Evolutionary conservation across 371 early-diverging fungal genomes (phyloP).

Genomic region (Mucor indicus): DNA sequence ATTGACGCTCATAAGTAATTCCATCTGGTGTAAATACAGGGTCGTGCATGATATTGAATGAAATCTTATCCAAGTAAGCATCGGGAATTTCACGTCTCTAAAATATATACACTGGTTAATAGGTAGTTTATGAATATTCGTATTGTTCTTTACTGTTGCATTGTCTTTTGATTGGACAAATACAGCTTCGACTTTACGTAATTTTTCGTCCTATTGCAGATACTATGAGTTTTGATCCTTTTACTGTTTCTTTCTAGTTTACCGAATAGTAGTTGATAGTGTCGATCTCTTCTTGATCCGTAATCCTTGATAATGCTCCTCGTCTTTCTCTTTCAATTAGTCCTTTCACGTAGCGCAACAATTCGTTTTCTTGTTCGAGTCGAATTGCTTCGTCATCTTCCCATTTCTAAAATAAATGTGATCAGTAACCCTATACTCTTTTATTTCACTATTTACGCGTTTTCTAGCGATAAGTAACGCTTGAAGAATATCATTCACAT

Average conservation of each 20-base stretch:
- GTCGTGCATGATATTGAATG: slow-evolving; percentile 52
- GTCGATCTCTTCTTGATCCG: slow-evolving; percentile 34
- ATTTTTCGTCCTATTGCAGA: slow-evolving; percentile 33
- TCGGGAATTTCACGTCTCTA: slow-evolving; percentile 49
- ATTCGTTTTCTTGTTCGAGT: slow-evolving; percentile 57
- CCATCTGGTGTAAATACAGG: slow-evolving; percentile 55
- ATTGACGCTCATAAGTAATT: slow-evolving; percentile 68
- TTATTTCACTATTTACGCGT: slow-evolving; percentile 15
- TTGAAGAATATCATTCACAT: slow-evolving; percentile 57
- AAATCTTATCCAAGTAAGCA: slow-evolving; percentile 49
- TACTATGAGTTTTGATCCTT: background rate
- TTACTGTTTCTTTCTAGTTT: slow-evolving; percentile 1
- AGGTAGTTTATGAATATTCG: too few relatives aligned
- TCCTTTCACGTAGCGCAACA: slow-evolving; percentile 58
- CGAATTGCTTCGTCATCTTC: slow-evolving; percentile 59
- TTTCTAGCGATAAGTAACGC: slow-evolving; percentile 56
- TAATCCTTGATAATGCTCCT: slow-evolving; percentile 19
- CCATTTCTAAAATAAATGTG: slow-evolving; percentile 45
- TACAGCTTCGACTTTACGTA: slow-evolving; percentile 29
- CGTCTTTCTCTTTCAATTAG: slow-evolving; percentile 58
- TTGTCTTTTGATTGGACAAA: slow-evolving; percentile 54
- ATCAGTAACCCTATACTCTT: background rate
- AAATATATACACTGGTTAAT: too few relatives aligned
- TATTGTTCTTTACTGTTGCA: slow-evolving; percentile 20
- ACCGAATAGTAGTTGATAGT: slow-evolving; percentile 39